Evolutionary conservation across 345 rosid genomes (phyloP), one percentile per base, ranked within the genome.

Genomic region (Lumnitzera racemosa): DNA sequence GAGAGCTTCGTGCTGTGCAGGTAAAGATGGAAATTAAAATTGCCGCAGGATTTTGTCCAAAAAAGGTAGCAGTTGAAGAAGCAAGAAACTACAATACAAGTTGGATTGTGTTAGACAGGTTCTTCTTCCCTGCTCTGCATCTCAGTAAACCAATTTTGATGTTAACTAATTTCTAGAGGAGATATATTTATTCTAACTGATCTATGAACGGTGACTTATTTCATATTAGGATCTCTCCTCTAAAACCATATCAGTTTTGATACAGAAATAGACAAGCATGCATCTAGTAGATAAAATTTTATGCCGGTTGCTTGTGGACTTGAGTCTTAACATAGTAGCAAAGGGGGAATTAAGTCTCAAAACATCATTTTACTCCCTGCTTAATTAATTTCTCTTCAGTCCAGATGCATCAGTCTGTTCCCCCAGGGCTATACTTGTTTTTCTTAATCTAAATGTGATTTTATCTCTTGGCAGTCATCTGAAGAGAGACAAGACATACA

Each of bases 101-200:
- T 15, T 81, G 83, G 81, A 74, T 81, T 59, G 72, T 81, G 9
- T 61, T 79, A 61, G 81, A 79, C 67, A 74, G 87, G 87, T 79
- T 49, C 27, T 29, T 27, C 16, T 64, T n/a, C 2, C 14, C 29
- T 24, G 25, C 41, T 55, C 36, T 56, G 59, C 47, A 56, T 43
- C 20, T 24, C 52, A 5, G 43, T 36, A 36, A 36, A 9, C 43
- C 7, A 4, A 7, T 36, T 36, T 36, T 36, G 1, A 36, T 36
- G 43, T 36, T 36, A 36, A 36, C 43, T 36, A 9, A 36, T 4
- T 36, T 36, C 43, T 36, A 36, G 43, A 36, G 43, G 7, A 36
- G 43, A 36, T 36, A 7, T 20, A 36, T 27, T 27, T 27, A 27
- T 27, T 27, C 31, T 27, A 5, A 5, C 31, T 27, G 31, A 36